Evolutionary conservation across 2,329 filamentous ascomycete species (phyloP), one percentile per base, ranked within the genome.

Genomic region (Lithohypha guttulata): DNA sequence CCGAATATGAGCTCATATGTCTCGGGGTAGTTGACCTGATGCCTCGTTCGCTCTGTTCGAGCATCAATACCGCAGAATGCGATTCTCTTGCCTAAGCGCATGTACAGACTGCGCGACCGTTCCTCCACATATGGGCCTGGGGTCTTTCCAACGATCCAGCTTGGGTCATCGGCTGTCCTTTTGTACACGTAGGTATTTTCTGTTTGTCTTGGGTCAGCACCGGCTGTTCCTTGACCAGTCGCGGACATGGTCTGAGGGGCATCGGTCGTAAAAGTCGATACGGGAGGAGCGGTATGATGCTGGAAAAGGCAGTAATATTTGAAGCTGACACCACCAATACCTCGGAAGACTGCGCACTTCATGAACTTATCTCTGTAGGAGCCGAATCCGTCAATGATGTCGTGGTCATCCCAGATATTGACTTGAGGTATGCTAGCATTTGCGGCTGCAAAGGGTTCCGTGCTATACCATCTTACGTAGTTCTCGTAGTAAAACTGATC

Each of bases 11-110:
- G 46, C 54, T 72, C 56, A 63, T 81, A 59, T 58, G 86, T 63
- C 59, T 81, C 62, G 42, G 66, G 59, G 53, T 94, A 95, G 64
- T 95, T 95, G 62, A 96, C 78, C 61, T 94, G 86, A 54, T 93
- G 85, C 25, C 89, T 77, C 6, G 89, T 95, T 17, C 87, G 82
- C 72, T 79, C 71, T n/a, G 72, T 75, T 10, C 73, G 68, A 7
- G 72, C 71, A 57, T 77, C 71, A 52, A 73, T 63, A 57, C 77
- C 73, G 35, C 71, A 55, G 53, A 76, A 75, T 25, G 77, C 71
- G 51, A 83, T 78, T 7, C 81, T 70, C 44, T 70, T 72, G 27
- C 76, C 76, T 3, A 80, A 64, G 39, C 76, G 73, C 58, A 73
- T 75, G 59, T 76, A 79, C 44, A 80, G 62, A 54, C 61, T 77